These are phyloP conservation scores for Seminavis robusta DNA, from an alignment of 108 stramenopile genomes.

Conservation along the genomic window DNA sequence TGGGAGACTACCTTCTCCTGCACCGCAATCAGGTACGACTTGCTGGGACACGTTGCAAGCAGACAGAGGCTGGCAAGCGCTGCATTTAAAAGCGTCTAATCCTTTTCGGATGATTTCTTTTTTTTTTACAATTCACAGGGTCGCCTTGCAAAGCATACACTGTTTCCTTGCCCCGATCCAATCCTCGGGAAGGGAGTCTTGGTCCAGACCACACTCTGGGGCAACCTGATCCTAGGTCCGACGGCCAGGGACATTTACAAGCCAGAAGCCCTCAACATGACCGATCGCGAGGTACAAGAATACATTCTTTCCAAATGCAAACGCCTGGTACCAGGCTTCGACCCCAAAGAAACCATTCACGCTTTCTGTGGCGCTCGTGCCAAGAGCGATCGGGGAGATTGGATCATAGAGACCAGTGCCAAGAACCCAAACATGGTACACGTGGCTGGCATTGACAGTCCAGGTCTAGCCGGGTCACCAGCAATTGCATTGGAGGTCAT, in stretches of 20 bases:
- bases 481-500: slow-evolving; percentile 79
- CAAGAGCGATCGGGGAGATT: slow-evolving; percentile 66
- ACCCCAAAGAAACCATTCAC: slow-evolving; percentile 60
- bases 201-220: slow-evolving; percentile 80
- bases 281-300: slow-evolving; percentile 42
- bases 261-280: slow-evolving; percentile 46
- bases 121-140: slow-evolving; percentile 23
- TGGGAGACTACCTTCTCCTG: slow-evolving; percentile 74
- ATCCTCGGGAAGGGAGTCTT: slow-evolving; percentile 77
- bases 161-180: slow-evolving; percentile 83
- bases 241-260: slow-evolving; percentile 70
- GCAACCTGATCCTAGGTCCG: slow-evolving; percentile 74
- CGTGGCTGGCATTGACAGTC: slow-evolving; percentile 76
- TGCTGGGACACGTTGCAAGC: no score
- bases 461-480: slow-evolving; percentile 75
- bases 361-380: slow-evolving; percentile 78
- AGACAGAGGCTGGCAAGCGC: no score
- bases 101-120: no score
- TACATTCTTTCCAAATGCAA: slow-evolving; percentile 80
- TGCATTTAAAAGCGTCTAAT: no score
- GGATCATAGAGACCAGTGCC: slow-evolving; percentile 71
- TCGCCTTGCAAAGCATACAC: slow-evolving; percentile 52
- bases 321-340: slow-evolving; percentile 61
- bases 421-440: slow-evolving; percentile 67
- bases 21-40: slow-evolving; percentile 55